phyloP scores from a whole-genome alignment of 768 basidiomycete species.

The Tephrocybe sp. region DNA sequence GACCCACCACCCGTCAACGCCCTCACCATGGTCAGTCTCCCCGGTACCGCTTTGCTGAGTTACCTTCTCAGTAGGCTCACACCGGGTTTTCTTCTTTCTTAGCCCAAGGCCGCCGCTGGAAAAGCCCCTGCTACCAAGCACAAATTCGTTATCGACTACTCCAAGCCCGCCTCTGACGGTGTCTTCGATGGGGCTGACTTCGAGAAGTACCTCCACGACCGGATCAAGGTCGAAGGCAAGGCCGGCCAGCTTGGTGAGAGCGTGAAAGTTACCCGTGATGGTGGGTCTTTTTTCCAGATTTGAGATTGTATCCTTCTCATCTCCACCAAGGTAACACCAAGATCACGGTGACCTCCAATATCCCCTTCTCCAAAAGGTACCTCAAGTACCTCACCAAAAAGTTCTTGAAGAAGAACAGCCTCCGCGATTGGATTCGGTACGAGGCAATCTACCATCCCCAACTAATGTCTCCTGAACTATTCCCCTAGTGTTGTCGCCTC shows the following conservation, averaged over 20 bases:
- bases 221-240: constrained; percentile 92
- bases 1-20: constrained; percentile 19
- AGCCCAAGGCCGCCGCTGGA: constrained; percentile 61
- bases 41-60: constrained; percentile 85
- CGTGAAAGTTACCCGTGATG: constrained; percentile 85
- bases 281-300: constrained; percentile 41
- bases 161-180: constrained; percentile 64
- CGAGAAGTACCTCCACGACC: constrained; percentile 90
- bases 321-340: constrained; percentile 64
- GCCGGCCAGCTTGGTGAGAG: constrained; percentile 89
- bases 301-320: background rate
- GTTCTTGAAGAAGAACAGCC: constrained; percentile 96
- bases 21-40: constrained; percentile 68
- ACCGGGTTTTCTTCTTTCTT: constrained; percentile 37
- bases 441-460: background rate
- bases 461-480: background rate
- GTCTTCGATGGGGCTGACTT: constrained; percentile 63
- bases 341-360: constrained; percentile 81
- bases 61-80: constrained; percentile 90
- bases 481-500: constrained; percentile 80
- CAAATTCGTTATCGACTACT: constrained; percentile 87
- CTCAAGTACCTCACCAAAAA: constrained; percentile 99
- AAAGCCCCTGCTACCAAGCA: constrained; percentile 60
- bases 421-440: constrained; percentile 95
- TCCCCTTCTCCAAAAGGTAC: constrained; percentile 95